Conservation (phyloP, 2,329 filamentous ascomycete species). For the Ophiocordyceps australis region DNA sequence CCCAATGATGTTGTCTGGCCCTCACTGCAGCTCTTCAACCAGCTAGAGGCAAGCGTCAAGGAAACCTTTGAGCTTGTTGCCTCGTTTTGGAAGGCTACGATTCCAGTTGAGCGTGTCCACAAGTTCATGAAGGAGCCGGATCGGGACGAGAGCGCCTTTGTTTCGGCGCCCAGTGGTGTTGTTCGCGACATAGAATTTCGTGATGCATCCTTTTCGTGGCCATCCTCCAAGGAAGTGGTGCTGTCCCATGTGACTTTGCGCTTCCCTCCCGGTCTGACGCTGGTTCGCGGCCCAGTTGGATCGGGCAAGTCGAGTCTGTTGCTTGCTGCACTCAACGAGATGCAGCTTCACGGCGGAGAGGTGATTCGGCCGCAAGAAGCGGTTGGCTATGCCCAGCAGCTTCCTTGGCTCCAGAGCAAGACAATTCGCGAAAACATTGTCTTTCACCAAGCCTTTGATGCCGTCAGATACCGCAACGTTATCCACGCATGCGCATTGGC, state of each 20-base stretch:
- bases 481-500: constrained; percentile 41
- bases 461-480: constrained; percentile 35
- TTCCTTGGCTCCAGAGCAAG: constrained; percentile 48
- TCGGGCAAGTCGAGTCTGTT: constrained; percentile 43
- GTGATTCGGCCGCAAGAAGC: constrained; percentile 27
- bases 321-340: constrained; percentile 39
- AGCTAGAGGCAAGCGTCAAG: constrained; percentile 56
- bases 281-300: constrained; percentile 41
- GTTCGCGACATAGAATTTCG: constrained; percentile 38
- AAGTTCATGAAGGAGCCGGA: constrained; percentile 76
- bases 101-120: constrained; percentile 68
- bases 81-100: constrained; percentile 61
- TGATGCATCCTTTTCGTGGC: constrained; percentile 63
- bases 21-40: constrained; percentile 60
- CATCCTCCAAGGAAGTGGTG: constrained; percentile 39
- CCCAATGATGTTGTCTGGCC: constrained; percentile 75
- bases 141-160: constrained; percentile 33
- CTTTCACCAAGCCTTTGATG: constrained; percentile 38
- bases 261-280: constrained; percentile 30
- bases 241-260: constrained; percentile 25
- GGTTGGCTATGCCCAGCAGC: constrained; percentile 38
- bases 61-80: constrained; percentile 63
- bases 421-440: constrained; percentile 47
- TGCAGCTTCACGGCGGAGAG: constrained; percentile 44
- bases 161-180: constrained; percentile 11